These are phyloP conservation scores for Aureobasidium sp. DNA, from an alignment of 2,329 filamentous ascomycete species.

Conservation along the genomic window DNA sequence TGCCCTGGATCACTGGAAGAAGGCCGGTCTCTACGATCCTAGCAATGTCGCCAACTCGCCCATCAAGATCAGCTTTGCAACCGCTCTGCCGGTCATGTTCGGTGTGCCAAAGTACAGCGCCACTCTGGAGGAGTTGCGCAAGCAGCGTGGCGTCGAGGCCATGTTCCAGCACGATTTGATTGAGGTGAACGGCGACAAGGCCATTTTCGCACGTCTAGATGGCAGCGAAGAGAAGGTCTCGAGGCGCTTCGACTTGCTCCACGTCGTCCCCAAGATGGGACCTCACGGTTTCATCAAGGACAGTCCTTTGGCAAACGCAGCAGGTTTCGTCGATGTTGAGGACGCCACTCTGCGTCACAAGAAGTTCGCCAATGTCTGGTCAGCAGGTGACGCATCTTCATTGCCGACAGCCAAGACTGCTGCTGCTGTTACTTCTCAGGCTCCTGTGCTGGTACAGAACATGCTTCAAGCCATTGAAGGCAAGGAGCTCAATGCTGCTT, in stretches of 20 bases:
- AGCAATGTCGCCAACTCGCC: conserved; percentile 23
- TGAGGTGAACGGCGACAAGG: conserved; percentile 32
- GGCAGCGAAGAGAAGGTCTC: conserved; percentile 24
- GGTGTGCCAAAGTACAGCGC: conserved; percentile 35
- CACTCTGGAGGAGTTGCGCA: conserved; percentile 30
- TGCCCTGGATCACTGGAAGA: conserved; percentile 34
- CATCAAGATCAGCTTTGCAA: conserved; percentile 34
- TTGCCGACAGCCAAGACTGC: conserved; percentile 35
- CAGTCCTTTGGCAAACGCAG: conserved; percentile 29
- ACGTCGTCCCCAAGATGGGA: conserved; percentile 33
- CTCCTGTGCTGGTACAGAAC: conserved; percentile 32
- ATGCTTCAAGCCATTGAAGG: conserved; percentile 27
- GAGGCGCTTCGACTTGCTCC: conserved; percentile 33
- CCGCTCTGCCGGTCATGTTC: conserved; percentile 35
- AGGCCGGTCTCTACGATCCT: conserved; percentile 30
- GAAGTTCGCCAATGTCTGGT: conserved; percentile 35
- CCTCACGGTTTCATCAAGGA: conserved; percentile 33
- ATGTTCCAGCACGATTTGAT: conserved; percentile 35
- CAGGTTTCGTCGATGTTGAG: conserved; percentile 34
- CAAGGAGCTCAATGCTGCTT: conserved; percentile 24
- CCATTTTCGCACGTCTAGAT: conserved; percentile 27
- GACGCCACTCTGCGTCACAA: conserved; percentile 31
- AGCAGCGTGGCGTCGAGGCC: conserved; percentile 31
- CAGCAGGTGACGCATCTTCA: conserved; percentile 32
- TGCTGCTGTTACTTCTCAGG: conserved; percentile 33